phyloP scores from a whole-genome alignment of 2,329 filamentous ascomycete genomes.

The Pseudogymnoascus sp. region DNA sequence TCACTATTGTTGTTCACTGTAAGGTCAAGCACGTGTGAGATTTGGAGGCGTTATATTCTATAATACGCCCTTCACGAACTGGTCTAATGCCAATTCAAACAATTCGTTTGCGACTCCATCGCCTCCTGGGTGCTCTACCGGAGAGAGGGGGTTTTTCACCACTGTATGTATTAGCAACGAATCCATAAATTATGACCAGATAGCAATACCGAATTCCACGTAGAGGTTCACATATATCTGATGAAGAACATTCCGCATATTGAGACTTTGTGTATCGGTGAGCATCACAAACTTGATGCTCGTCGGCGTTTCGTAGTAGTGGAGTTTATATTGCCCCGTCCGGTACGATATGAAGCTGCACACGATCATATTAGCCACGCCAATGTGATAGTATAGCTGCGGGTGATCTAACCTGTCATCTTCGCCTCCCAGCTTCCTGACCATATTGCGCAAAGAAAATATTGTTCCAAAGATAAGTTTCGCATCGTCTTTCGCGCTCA shows the following conservation, averaged over 20 bases:
- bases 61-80: constrained; percentile 62
- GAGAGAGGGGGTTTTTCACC: constrained; percentile 61
- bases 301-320: constrained; percentile 97
- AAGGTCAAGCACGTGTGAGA: neutral
- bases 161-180: constrained; percentile 35
- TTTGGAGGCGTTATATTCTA: constrained; percentile 21
- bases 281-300: constrained; percentile 95
- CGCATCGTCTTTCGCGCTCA: constrained; percentile 65
- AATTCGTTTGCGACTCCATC: constrained; percentile 63
- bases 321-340: constrained; percentile 92
- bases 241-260: constrained; percentile 88
- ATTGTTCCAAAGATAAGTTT: constrained; percentile 97
- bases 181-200: neutral
- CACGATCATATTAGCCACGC: constrained; percentile 2
- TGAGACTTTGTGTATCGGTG: constrained; percentile 79
- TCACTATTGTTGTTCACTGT: neutral
- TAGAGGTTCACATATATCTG: constrained; percentile 98
- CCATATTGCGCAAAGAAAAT: constrained; percentile 95
- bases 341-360: constrained; percentile 82
- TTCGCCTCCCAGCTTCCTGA: constrained; percentile 83
- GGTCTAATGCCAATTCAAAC: constrained; percentile 64
- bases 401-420: constrained; percentile 58
- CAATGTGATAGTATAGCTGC: neutral
- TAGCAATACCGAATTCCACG: constrained; percentile 73
- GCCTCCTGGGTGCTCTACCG: constrained; percentile 59